Percentiles rank a stretch among this genome's conserved stretches.
Conservation (phyloP, 2,329 filamentous ascomycete species). For the Pseudocercospora crystallina region DNA sequence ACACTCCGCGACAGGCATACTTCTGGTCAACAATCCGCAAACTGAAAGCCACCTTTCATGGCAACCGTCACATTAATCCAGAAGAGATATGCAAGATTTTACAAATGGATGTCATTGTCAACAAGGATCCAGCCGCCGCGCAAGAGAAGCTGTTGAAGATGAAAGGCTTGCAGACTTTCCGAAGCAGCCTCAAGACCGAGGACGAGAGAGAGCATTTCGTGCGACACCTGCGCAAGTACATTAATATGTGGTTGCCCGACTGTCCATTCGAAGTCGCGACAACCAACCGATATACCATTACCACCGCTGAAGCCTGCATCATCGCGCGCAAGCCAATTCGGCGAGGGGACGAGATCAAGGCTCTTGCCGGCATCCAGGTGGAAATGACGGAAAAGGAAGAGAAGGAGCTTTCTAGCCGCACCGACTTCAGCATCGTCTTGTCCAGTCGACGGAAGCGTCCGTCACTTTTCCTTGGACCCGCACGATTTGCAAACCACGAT, state of each 20-base stretch:
- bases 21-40: conserved; percentile 98
- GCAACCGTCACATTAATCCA: conserved; percentile 74
- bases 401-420: conserved; percentile 75
- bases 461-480: conserved; percentile 90
- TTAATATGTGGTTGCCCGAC: conserved; percentile 88
- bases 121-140: conserved; percentile 68
- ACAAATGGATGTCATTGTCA: conserved; percentile 67
- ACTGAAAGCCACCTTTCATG: conserved; percentile 82
- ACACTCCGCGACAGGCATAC: conserved; percentile 64
- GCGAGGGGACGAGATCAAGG: conserved; percentile 83
- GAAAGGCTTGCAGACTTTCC: conserved; percentile 71
- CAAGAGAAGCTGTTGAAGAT: conserved; percentile 72
- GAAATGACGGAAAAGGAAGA: conserved; percentile 92
- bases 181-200: conserved; percentile 61
- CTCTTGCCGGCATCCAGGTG: conserved; percentile 87
- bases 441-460: conserved; percentile 88
- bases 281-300: conserved; percentile 93
- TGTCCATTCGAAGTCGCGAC: conserved; percentile 92
- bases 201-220: conserved; percentile 85
- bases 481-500: conserved; percentile 95
- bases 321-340: conserved; percentile 77
- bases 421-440: conserved; percentile 96
- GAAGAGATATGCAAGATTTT: conserved; percentile 62
- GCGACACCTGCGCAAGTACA: conserved; percentile 82
- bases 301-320: conserved; percentile 82